phyloP scores from a whole-genome alignment of 352 stramenopile species.

The Phytophthora melonis region DNA sequence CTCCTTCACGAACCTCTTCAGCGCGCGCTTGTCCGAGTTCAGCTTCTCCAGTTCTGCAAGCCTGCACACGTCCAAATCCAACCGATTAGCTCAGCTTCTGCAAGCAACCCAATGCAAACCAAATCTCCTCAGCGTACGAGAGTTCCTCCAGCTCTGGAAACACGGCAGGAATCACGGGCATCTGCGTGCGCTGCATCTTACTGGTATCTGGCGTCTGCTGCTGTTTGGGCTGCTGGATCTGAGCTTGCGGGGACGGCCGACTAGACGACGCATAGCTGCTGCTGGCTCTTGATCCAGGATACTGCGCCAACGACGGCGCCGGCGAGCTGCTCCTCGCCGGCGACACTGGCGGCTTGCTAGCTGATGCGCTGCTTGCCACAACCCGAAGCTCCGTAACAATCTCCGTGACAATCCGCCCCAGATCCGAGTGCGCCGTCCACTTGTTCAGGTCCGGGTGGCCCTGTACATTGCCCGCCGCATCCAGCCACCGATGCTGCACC shows the following conservation, averaged over 20 bases:
- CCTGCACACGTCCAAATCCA: constrained; percentile 23
- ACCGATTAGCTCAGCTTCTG: constrained; percentile 1
- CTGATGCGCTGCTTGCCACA: constrained; percentile 20
- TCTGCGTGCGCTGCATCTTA: constrained; percentile 72
- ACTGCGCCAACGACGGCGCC: constrained; percentile 30
- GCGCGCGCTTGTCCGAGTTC: constrained; percentile 59
- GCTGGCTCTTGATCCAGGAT: constrained; percentile 34
- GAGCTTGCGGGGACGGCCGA: constrained; percentile 40
- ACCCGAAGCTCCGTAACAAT: constrained; percentile 68
- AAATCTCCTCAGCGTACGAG: constrained; percentile 53
- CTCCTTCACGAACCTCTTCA: constrained; percentile 73
- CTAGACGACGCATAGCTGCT: constrained; percentile 36
- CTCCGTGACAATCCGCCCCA: constrained; percentile 83
- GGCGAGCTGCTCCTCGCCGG: constrained; percentile 29
- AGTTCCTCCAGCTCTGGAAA: constrained; percentile 83
- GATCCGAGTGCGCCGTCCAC: constrained; percentile 86
- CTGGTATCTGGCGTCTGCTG: constrained; percentile 41
- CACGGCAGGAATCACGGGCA: constrained; percentile 77
- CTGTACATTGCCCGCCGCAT: constrained; percentile 74
- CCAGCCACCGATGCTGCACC: constrained; percentile 79
- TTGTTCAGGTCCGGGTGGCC: constrained; percentile 78
- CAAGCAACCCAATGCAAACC: background rate
- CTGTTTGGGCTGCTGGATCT: constrained; percentile 45
- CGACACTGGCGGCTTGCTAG: constrained; percentile 36
- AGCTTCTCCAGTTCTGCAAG: constrained; percentile 74